phyloP scores from a whole-genome alignment of 352 stramenopile genomes.

The Phytophthora cryptogea region DNA sequence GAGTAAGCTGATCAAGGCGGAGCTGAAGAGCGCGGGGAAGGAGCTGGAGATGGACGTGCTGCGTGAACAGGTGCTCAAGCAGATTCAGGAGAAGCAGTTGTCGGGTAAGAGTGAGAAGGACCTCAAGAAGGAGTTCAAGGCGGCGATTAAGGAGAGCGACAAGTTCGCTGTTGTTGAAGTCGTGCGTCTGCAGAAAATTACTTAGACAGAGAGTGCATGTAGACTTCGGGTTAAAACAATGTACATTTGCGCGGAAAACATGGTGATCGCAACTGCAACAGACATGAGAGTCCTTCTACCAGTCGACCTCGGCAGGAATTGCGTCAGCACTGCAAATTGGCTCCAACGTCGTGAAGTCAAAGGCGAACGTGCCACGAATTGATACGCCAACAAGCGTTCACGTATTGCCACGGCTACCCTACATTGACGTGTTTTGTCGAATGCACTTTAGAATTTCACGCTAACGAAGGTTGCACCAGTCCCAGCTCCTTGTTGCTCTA shows the following conservation, averaged over 20 bases:
- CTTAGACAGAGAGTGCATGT: not conserved
- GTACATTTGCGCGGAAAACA: not conserved
- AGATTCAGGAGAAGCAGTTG: slow-evolving; percentile 49
- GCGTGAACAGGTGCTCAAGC: slow-evolving; percentile 47
- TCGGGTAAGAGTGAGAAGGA: slow-evolving; percentile 65
- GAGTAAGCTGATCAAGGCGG: slow-evolving; percentile 66
- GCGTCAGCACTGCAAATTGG: too few relatives aligned
- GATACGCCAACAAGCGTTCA: too few relatives aligned
- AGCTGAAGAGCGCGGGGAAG: slow-evolving; percentile 53
- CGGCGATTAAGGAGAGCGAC: slow-evolving; percentile 41
- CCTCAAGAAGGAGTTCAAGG: slow-evolving; percentile 70
- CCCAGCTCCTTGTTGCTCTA: too few relatives aligned
- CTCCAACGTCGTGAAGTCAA: too few relatives aligned
- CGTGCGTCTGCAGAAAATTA: slow-evolving; percentile 45
- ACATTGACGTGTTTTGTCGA: too few relatives aligned
- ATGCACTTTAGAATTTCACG: too few relatives aligned
- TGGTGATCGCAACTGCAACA: too few relatives aligned
- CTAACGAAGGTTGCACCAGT: too few relatives aligned
- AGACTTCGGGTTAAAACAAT: slow-evolving; percentile 6
- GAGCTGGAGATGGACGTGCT: slow-evolving; percentile 63
- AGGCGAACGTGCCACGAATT: too few relatives aligned
- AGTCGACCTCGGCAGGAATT: too few relatives aligned
- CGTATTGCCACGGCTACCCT: too few relatives aligned
- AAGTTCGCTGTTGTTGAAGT: slow-evolving; percentile 56
- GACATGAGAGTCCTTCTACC: too few relatives aligned